Evolutionary conservation across 2,329 filamentous ascomycete genomes (phyloP).

Genomic region (Periconia digitata): DNA sequence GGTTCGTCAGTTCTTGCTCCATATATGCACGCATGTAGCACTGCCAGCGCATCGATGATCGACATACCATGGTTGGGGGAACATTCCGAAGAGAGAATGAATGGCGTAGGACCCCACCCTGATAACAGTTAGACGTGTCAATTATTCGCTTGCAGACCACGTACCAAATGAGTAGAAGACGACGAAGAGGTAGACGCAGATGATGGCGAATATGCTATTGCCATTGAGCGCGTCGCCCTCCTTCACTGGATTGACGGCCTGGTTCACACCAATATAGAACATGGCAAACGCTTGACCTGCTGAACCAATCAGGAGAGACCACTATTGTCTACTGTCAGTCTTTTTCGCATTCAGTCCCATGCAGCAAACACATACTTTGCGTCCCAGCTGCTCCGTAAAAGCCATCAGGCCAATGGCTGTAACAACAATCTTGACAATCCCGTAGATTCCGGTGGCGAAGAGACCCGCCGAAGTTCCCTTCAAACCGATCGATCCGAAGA

Average conservation of each 20-base stretch:
- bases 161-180: constrained; percentile 49
- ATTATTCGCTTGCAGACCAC: constrained; percentile 4
- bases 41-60: not conserved
- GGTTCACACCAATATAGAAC: constrained; percentile 38
- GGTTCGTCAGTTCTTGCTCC: constrained; percentile 6
- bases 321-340: constrained; percentile 18
- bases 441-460: constrained; percentile 52
- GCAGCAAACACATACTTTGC: constrained; percentile 36
- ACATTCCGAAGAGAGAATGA: constrained; percentile 47
- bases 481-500: constrained; percentile 48
- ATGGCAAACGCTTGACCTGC: constrained; percentile 49
- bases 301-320: constrained; percentile 47
- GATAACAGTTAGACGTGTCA: constrained; percentile 6
- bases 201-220: constrained; percentile 49
- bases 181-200: constrained; percentile 55
- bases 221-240: constrained; percentile 34
- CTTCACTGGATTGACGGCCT: constrained; percentile 36
- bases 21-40: not conserved
- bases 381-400: constrained; percentile 49
- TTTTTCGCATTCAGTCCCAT: not conserved
- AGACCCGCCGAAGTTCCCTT: constrained; percentile 42
- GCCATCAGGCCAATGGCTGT: constrained; percentile 49
- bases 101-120: constrained; percentile 51
- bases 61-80: constrained; percentile 39
- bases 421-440: constrained; percentile 50